phyloP scores from a whole-genome alignment of 768 basidiomycete species.

The Suillus lakei region DNA sequence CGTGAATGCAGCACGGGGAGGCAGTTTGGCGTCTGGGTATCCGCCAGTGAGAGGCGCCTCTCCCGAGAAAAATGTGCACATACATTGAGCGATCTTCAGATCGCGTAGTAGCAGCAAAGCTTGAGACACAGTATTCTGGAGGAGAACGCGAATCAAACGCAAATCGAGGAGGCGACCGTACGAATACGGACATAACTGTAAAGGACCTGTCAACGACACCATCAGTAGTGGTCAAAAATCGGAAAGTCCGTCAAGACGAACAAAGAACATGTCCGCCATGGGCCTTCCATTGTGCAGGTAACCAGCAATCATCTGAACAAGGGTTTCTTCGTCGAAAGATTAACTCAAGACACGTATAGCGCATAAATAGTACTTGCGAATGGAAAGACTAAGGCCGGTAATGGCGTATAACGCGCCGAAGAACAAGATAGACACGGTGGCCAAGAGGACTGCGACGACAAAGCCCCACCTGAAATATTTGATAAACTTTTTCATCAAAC shows the following conservation, averaged over 20 bases:
- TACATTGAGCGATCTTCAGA: constrained; percentile 48
- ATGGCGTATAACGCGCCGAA: constrained; percentile 59
- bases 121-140: constrained; percentile 33
- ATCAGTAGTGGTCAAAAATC: constrained; percentile 34
- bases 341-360: background rate
- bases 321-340: constrained; percentile 20
- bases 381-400: constrained; percentile 35
- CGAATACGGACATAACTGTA: constrained; percentile 36
- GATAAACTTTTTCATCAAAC: background rate
- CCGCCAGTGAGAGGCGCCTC: constrained; percentile 38
- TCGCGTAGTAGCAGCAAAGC: constrained; percentile 59
- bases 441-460: constrained; percentile 56
- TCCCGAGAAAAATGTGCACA: background rate
- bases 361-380: constrained; percentile 21
- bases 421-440: constrained; percentile 54
- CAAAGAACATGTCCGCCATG: constrained; percentile 50
- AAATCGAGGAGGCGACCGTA: background rate
- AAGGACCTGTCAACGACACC: constrained; percentile 45
- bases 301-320: constrained; percentile 43
- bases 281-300: constrained; percentile 42
- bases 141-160: background rate
- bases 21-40: constrained; percentile 52
- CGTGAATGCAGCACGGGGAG: constrained; percentile 66
- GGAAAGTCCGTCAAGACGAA: background rate
- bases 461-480: constrained; percentile 47